Evolutionary conservation across 2,329 filamentous ascomycete genomes (phyloP).

Genomic region (Scedosporium boydii): DNA sequence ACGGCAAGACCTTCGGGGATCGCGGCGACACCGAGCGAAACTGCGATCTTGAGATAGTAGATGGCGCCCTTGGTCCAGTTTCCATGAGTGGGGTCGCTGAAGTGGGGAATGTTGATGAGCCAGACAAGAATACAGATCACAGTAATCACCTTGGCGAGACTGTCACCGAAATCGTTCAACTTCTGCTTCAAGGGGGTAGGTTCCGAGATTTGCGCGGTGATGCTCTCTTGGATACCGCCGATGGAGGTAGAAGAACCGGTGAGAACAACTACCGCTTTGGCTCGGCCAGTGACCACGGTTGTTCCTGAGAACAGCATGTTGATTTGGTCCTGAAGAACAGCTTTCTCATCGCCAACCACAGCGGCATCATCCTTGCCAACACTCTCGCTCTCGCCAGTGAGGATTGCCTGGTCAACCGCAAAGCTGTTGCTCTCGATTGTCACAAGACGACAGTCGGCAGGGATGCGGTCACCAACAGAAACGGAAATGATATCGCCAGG

Average conservation of each 20-base stretch:
- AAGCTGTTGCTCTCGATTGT: conserved; percentile 96
- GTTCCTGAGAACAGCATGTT: conserved; percentile 99
- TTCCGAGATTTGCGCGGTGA: conserved; percentile 94
- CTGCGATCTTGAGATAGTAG: conserved; percentile 98
- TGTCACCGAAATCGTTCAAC: conserved; percentile 95
- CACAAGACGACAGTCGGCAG: conserved; percentile 85
- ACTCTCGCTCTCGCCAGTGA: conserved; percentile 96
- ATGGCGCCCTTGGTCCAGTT: conserved; percentile 95
- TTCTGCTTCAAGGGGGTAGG: conserved; percentile 98
- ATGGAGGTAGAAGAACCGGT: conserved; percentile 90
- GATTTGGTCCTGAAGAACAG: conserved; percentile 93
- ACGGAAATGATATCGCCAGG: conserved; percentile 88
- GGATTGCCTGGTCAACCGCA: conserved; percentile 88
- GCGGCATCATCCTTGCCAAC: conserved; percentile 70
- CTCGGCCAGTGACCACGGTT: conserved; percentile 89
- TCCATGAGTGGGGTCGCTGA: conserved; percentile 88
- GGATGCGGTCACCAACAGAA: conserved; percentile 83
- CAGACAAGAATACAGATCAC: conserved; percentile 94
- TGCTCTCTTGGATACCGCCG: conserved; percentile 97
- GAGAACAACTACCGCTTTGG: conserved; percentile 79
- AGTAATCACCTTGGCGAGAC: conserved; percentile 93
- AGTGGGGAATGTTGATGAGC: conserved; percentile 97
- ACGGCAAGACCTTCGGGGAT: conserved; percentile 96
- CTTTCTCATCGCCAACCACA: conserved; percentile 64
- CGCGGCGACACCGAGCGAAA: conserved; percentile 93